phyloP scores from a whole-genome alignment of 805 yeast genomes.

The Saccharomycopsis sp. region DNA sequence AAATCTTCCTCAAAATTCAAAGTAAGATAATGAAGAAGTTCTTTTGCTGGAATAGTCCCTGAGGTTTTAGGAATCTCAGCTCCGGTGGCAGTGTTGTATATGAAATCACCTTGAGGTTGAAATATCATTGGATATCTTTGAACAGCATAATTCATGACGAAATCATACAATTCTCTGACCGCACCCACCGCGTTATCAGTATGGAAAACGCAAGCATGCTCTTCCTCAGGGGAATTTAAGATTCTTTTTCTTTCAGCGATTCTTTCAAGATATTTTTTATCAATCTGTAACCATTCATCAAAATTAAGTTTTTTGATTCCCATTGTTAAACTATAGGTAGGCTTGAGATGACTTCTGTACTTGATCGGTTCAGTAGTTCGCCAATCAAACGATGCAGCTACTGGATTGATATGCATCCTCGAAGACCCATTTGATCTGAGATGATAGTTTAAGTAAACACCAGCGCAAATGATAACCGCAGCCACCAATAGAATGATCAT shows the following conservation, averaged over 20 bases:
- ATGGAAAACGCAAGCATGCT: conserved; percentile 31
- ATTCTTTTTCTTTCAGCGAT: conserved; percentile 35
- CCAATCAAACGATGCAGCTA: too few relatives aligned
- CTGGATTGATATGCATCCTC: too few relatives aligned
- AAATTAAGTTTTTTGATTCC: conserved; percentile 44
- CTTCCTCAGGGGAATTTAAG: conserved; percentile 27
- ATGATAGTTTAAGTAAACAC: too few relatives aligned
- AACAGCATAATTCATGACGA: conserved; percentile 33
- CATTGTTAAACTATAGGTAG: conserved; percentile 56
- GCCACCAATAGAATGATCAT: too few relatives aligned
- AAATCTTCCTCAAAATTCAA: conserved; percentile 57
- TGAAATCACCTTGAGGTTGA: conserved; percentile 24
- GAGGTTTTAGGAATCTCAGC: conserved; percentile 18
- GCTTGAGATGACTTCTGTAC: conserved; percentile 52
- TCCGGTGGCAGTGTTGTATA: conserved; percentile 19
- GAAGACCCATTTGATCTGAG: too few relatives aligned
- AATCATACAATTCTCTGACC: conserved; percentile 44
- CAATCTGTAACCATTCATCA: conserved; percentile 55
- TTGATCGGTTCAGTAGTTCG: conserved; percentile 38
- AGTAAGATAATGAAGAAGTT: conserved; percentile 25
- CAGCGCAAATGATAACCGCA: too few relatives aligned
- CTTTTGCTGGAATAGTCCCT: conserved; percentile 22
- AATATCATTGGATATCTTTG: conserved; percentile 52
- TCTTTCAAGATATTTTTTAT: conserved; percentile 46
- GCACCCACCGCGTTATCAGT: conserved; percentile 32